Base-by-base conservation (phyloP, 2,329 filamentous ascomycete species). In the Penicillium olsonii region DNA sequence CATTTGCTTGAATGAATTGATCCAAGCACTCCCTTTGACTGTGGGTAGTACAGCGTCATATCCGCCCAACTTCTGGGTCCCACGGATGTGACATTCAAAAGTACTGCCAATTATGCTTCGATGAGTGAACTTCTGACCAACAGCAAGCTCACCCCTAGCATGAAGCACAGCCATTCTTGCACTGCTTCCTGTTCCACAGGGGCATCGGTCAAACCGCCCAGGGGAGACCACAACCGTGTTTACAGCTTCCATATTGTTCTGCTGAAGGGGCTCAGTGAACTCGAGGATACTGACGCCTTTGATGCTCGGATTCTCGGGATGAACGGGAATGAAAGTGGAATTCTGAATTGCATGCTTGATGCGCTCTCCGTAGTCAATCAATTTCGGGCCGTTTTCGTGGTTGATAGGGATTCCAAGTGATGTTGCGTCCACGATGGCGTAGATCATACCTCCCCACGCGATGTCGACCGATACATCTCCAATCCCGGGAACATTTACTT, bases 361-460 rank as follows among this genome's bases (percentile, higher is more conserved):
- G 6, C 29, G 29, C n/a, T 31, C 29, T 6, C 29, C 29, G 29
- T 31, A 31, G 5, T 31, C 29, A 6, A 31, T 31, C 29, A 31
- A 31, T 64, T 49, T 62, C 0, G 63, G 41, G 1, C 67, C 71
- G 37, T 69, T 42, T 14, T 56, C 40, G 34, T 64, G 63, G n/a
- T 63, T 56, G n/a, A 77, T 61, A 4, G 43, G 41, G 2, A 75
- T 47, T 0, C 69, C 69, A 2, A 74, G 52, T 0, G 66, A 63
- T 1, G 56, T 54, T 0, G 64, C 69, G 34, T 75, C 70, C 0
- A 76, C 71, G 9, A 77, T 42, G 3, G 57, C 72, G 45, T 72
- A 78, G 44, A 68, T 65, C 74, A 74, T 75, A 1, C 75, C 75
- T 5, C 75, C 75, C 63, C 68, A 77, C 6, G 69, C 74, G 39